phyloP scores from a whole-genome alignment of 306 rosid genomes.

The Lupinus albus region DNA sequence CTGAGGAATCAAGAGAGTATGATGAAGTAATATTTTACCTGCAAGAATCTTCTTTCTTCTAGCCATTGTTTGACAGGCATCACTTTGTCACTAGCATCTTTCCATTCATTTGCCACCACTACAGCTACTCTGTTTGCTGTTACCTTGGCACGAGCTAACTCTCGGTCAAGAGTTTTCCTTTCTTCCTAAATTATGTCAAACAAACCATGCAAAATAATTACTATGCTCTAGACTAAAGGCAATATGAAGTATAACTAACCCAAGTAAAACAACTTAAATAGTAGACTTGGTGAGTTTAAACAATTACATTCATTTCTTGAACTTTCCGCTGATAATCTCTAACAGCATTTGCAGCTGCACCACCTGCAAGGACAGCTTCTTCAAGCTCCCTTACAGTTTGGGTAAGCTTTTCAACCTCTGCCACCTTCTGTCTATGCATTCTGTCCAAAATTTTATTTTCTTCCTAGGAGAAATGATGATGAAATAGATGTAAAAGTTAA shows the following conservation, averaged over 20 bases:
- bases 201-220: constrained; percentile 36
- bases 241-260: neutral
- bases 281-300: constrained; percentile 30
- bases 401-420: constrained; percentile 98
- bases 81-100: constrained; percentile 95
- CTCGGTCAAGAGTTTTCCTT: constrained; percentile 94
- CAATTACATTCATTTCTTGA: constrained; percentile 96
- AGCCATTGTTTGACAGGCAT: constrained; percentile 99
- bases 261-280: constrained; percentile 30
- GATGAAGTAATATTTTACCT: constrained; percentile 49
- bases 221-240: constrained; percentile 33
- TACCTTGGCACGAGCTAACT: constrained; percentile 98
- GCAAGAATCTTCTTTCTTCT: constrained; percentile 92
- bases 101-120: constrained; percentile 99
- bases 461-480: constrained; percentile 61
- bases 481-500: constrained; percentile 19
- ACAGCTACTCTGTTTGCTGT: constrained; percentile 97
- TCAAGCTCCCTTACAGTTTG: constrained; percentile 98
- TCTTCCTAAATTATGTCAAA: constrained; percentile 73
- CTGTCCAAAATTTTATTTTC: constrained; percentile 97
- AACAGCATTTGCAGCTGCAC: constrained; percentile 99
- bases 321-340: constrained; percentile 98
- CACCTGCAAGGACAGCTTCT: constrained; percentile 99
- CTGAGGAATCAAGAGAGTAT: constrained; percentile 26
- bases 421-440: constrained; percentile 98